Evolutionary conservation across 225 moss, liverwort and hornwort genomes (phyloP).

Genomic region (Thuidium tamariscinum): DNA sequence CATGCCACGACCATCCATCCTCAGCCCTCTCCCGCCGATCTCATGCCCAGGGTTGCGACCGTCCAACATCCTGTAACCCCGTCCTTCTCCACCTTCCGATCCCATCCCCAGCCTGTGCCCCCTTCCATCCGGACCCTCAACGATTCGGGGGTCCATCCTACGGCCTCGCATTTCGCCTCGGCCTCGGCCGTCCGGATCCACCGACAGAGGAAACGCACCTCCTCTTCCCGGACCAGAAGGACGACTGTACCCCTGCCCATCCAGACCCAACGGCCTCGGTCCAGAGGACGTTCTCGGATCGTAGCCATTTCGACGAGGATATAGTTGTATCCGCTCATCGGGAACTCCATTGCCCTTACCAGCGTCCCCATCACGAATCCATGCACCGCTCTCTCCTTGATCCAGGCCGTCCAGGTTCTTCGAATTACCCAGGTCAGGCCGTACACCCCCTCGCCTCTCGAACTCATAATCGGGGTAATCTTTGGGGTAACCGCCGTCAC

Average conservation of each 20-base stretch:
- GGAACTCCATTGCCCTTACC: conserved; percentile 25
- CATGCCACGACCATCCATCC: conserved; percentile 24
- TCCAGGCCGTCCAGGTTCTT: conserved; percentile 47
- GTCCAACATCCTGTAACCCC: conserved; percentile 19
- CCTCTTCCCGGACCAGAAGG: conserved; percentile 72
- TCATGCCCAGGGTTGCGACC: conserved; percentile 18
- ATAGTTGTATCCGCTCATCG: conserved; percentile 43
- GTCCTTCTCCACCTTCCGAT: conserved; percentile 26
- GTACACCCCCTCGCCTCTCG: conserved; percentile 26
- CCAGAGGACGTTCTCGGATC: conserved; percentile 48
- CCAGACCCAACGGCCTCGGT: conserved; percentile 36
- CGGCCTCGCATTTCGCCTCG: conserved; percentile 23
- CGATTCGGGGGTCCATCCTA: conserved; percentile 26
- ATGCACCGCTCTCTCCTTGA: conserved; percentile 45
- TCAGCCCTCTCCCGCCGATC: conserved; percentile 8
- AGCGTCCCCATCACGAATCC: conserved; percentile 52
- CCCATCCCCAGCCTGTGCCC: conserved; percentile 14
- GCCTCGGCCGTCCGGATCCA: conserved; percentile 27
- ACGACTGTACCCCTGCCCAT: conserved; percentile 68
- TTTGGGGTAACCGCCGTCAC: conserved; percentile 40
- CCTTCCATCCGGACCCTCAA: conserved; percentile 26
- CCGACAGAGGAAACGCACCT: conserved; percentile 24
- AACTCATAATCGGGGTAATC: conserved; percentile 48
- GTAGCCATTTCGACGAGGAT: conserved; percentile 55
- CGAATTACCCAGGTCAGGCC: conserved; percentile 19